Percentiles rank a stretch among this genome's conserved stretches.
phyloP scores from a whole-genome alignment of 164 flowering plant genomes.

The Brasenia schreberi region DNA sequence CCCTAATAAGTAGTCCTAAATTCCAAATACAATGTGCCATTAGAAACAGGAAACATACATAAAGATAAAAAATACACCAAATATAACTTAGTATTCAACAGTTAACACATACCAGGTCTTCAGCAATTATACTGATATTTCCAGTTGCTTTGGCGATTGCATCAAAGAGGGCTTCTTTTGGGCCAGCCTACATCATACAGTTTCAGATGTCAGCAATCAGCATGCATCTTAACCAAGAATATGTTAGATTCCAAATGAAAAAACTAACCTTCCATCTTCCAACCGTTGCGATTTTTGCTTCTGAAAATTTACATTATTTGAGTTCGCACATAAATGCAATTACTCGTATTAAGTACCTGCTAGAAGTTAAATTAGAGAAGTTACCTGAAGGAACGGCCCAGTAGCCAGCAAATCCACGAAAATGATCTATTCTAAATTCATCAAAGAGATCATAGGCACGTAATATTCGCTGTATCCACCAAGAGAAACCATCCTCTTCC shows the following conservation, averaged over 20 bases:
- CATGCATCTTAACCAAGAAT: background rate
- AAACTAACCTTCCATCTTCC: constrained; percentile 87
- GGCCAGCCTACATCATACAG: constrained; percentile 78
- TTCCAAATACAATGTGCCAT: too few relatives aligned
- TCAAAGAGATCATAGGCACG: constrained; percentile 80
- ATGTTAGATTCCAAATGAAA: background rate
- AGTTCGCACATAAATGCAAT: background rate
- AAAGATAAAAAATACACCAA: too few relatives aligned
- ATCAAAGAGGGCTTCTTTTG: constrained; percentile 77
- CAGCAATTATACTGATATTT: constrained; percentile 72
- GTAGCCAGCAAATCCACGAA: constrained; percentile 93
- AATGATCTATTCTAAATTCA: constrained; percentile 95
- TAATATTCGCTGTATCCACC: constrained; percentile 78
- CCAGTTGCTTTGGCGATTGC: constrained; percentile 69
- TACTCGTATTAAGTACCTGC: too few relatives aligned
- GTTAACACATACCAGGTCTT: constrained; percentile 83
- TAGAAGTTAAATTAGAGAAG: background rate
- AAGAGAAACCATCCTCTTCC: constrained; percentile 74
- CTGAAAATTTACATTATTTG: constrained; percentile 31
- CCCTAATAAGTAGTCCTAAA: too few relatives aligned
- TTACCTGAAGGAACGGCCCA: constrained; percentile 99
- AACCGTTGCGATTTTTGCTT: constrained; percentile 66
- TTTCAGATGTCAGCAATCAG: background rate
- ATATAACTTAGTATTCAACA: too few relatives aligned
- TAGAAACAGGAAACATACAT: too few relatives aligned